Base-by-base conservation (phyloP, 495 filamentous ascomycete species). In the Pyrenula massariospora region DNA sequence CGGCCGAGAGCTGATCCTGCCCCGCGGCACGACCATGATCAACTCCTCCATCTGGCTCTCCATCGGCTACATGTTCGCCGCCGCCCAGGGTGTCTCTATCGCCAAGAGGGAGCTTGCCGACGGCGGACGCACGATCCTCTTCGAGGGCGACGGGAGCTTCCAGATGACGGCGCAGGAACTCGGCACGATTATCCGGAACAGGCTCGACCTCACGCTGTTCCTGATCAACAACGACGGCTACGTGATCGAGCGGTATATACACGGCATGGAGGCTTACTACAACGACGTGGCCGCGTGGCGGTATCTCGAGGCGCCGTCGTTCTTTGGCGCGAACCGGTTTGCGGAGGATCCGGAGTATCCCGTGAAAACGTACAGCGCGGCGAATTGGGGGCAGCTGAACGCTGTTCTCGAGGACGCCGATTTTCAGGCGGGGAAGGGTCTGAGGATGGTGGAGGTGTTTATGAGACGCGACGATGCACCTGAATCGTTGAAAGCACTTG, bases 141-240 rank as follows among this genome's bases (percentile, higher is more conserved):
- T 92, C 64, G 86, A 85, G n/a, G 89, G 88, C 36, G 89, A 94
- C 59, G 89, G 89, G 20, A 85, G 81, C 59, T 76, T 93, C 59
- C 87, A 94, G 63, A 75, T 92, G 54, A 89, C 87, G 0, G 83
- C 74, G 2, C 89, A 93, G 65, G 87, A 90, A 63, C 72, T 94
- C 54, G 81, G 81, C 61, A 88, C 87, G 19, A 89, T 92, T 72
- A 77, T 94, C 52, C 77, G 79, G 10, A 76, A 85, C 56, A 73
- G 75, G 15, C 65, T 94, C 25, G 77, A 85, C 53, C 75, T 87
- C 20, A 84, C 50, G 8, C 50, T 52, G 8, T 85, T 86, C 64
- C 81, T 88, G 50, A 82, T 88, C 59, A 83, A 84, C 68, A 89
- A 89, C 60, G 79, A 83, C n/a, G 86, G 86, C 10, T 89, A 80